These are phyloP conservation scores for Saturnispora kantuleensis DNA, from an alignment of 805 yeast genomes.

Conservation along the genomic window DNA sequence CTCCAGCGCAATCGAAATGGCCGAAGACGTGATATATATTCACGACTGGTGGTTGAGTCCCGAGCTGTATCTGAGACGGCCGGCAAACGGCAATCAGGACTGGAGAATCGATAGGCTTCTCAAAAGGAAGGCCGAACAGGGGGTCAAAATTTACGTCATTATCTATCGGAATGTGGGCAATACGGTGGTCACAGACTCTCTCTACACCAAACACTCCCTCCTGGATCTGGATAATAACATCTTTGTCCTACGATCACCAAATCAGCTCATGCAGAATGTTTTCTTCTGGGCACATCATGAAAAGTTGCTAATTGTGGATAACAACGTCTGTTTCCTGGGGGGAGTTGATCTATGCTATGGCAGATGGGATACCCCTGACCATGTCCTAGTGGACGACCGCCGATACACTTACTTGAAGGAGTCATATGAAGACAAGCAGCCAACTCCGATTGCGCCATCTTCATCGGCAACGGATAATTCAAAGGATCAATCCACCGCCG, in stretches of 20 bases:
- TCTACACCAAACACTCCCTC: constrained; percentile 89
- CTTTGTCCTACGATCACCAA: constrained; percentile 88
- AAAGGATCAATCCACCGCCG: neutral
- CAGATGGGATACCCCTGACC: constrained; percentile 94
- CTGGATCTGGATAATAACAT: constrained; percentile 77
- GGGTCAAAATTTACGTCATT: constrained; percentile 87
- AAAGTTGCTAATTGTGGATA: constrained; percentile 78
- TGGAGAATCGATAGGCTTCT: constrained; percentile 85
- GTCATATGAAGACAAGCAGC: constrained; percentile 19
- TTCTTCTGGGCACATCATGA: constrained; percentile 99
- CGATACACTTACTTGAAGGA: constrained; percentile 16
- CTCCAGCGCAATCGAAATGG: constrained; percentile 85
- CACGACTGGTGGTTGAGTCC: constrained; percentile 99
- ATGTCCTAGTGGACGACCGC: constrained; percentile 70
- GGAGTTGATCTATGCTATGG: constrained; percentile 96
- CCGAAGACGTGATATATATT: constrained; percentile 83
- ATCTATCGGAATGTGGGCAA: constrained; percentile 90
- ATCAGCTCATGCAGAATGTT: constrained; percentile 85
- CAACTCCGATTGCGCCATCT: neutral
- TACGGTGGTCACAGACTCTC: constrained; percentile 87
- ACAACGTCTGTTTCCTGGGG: constrained; percentile 82
- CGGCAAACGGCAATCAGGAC: constrained; percentile 90
- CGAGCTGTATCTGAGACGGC: constrained; percentile 84
- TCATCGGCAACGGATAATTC: neutral
- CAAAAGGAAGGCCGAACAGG: constrained; percentile 85